Conservation (phyloP, 352 stramenopile species). For the Elongisporangium prolatum region DNA sequence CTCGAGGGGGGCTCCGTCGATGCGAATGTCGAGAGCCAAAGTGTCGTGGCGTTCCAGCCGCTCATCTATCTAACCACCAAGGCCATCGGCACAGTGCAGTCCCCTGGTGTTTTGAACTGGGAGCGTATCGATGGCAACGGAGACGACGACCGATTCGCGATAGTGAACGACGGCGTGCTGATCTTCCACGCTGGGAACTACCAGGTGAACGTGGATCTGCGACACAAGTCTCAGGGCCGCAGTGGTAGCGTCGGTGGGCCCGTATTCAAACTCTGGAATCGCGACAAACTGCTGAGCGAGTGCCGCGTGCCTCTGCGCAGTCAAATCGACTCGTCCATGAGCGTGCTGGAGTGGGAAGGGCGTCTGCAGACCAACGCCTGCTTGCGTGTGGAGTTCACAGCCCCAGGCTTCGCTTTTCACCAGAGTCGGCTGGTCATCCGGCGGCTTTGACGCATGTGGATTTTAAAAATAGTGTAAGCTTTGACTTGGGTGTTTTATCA, state of each 20-base stretch:
- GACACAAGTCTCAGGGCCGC: constrained; percentile 30
- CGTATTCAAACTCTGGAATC: constrained; percentile 33
- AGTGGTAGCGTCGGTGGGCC: constrained; percentile 16
- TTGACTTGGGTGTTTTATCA: neutral
- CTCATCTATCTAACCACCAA: constrained; percentile 32
- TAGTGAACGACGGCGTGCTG: constrained; percentile 26
- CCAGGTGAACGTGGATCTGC: constrained; percentile 39
- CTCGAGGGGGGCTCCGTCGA: neutral
- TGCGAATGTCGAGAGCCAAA: neutral
- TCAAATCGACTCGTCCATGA: constrained; percentile 36
- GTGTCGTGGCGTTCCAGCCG: constrained; percentile 5
- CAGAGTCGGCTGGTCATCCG: constrained; percentile 33
- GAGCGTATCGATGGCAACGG: constrained; percentile 20
- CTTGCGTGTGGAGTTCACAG: constrained; percentile 36
- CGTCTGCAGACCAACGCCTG: constrained; percentile 25
- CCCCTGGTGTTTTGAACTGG: constrained; percentile 32
- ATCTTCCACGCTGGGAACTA: constrained; percentile 27
- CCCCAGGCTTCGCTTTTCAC: constrained; percentile 35
- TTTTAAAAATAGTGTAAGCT: neutral
- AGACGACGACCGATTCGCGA: constrained; percentile 30
- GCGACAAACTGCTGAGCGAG: constrained; percentile 32
- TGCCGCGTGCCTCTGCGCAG: constrained; percentile 29
- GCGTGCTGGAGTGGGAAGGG: constrained; percentile 27
- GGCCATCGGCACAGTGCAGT: constrained; percentile 29
- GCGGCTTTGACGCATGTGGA: constrained; percentile 10